Conservation (phyloP, 768 basidiomycete species). For the Pholiota conissans region DNA sequence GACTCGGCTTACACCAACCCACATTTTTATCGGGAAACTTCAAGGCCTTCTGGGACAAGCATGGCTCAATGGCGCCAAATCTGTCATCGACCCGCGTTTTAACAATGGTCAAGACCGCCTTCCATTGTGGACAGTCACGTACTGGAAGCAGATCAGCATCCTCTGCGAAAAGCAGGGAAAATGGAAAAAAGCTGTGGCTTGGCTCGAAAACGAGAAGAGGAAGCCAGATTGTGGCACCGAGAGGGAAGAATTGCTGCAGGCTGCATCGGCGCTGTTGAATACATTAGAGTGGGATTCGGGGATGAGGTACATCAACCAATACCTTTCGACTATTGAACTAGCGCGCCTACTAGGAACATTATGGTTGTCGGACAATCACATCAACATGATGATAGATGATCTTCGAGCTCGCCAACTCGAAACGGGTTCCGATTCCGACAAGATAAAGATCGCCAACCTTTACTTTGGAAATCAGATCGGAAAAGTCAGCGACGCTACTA, state of each 20-base stretch:
- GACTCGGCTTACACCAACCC: too few species aligned
- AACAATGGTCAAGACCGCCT: slow-evolving; percentile 9
- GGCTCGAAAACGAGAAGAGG: not conserved
- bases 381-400: slow-evolving; percentile 10
- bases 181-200: not conserved
- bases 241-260: not conserved
- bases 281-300: not conserved
- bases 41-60: not conserved
- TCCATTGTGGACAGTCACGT: slow-evolving; percentile 5
- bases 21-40: too few species aligned
- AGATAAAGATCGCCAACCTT: not conserved
- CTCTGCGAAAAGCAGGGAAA: not conserved
- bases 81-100: slow-evolving; percentile 6
- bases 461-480: not conserved
- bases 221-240: not conserved
- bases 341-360: not conserved
- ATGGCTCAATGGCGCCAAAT: slow-evolving; percentile 8
- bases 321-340: not conserved
- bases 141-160: not conserved
- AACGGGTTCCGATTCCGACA: not conserved
- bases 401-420: not conserved
- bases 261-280: not conserved
- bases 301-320: not conserved
- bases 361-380: slow-evolving; percentile 6
- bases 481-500: not conserved